Percentiles rank a stretch among this genome's conserved stretches.
Conservation (phyloP, 2,329 filamentous ascomycete species). For the Neopestalotiopsis sp. region DNA sequence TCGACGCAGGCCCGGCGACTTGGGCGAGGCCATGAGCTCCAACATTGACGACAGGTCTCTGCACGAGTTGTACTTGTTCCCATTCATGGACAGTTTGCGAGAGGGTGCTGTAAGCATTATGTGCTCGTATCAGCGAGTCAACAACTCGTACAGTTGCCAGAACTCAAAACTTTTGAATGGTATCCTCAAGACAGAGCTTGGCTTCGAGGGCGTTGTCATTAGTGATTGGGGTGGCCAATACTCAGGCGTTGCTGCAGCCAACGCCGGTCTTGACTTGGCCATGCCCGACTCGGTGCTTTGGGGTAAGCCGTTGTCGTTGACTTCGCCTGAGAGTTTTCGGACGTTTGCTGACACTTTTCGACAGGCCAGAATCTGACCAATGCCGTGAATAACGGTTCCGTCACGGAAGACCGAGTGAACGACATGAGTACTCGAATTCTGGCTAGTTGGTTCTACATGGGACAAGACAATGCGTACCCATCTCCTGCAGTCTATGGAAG, state of each 20-base stretch:
- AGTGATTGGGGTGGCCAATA: constrained; percentile 16
- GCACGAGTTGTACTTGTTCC: constrained; percentile 85
- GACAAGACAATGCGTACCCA: constrained; percentile 72
- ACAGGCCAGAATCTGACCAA: constrained; percentile 67
- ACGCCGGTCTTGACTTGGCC: constrained; percentile 19
- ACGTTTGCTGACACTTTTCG: constrained; percentile 16
- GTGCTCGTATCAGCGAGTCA: constrained; percentile 82
- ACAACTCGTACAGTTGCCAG: constrained; percentile 73
- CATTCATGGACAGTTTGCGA: constrained; percentile 80
- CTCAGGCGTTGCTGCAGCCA: constrained; percentile 42
- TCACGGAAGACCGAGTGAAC: constrained; percentile 78
- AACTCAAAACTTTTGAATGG: constrained; percentile 85
- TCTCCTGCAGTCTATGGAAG: constrained; percentile 68
- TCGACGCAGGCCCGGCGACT: constrained; percentile 11
- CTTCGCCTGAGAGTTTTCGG: too few species aligned
- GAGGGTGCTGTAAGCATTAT: constrained; percentile 83
- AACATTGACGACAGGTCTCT: constrained; percentile 36
- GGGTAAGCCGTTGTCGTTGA: constrained; percentile 25
- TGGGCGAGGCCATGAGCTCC: constrained; percentile 18
- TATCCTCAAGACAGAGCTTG: constrained; percentile 82
- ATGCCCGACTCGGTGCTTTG: constrained; percentile 22
- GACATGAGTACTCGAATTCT: constrained; percentile 87
- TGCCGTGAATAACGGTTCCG: constrained; percentile 77
- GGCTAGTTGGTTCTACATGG: constrained; percentile 85
- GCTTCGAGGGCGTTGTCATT: constrained; percentile 83